A percentile compares a stretch with the other conserved stretches of the same genome.
phyloP scores from a whole-genome alignment of 2,329 filamentous ascomycete species.

The Phoma sp. region DNA sequence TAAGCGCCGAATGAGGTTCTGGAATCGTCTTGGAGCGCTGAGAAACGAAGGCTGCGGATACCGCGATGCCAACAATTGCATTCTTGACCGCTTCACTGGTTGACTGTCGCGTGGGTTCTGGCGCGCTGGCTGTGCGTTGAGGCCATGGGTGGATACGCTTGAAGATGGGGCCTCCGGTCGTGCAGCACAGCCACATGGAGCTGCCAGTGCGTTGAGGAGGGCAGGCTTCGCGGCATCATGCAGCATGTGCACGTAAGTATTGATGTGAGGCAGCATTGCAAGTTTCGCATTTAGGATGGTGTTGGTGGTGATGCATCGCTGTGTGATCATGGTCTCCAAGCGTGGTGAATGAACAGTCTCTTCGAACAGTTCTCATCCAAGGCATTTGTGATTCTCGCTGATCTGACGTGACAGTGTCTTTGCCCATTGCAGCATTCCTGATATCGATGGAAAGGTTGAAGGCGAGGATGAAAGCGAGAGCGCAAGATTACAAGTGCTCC shows the following conservation, averaged over 20 bases:
- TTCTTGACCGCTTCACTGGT: conserved; percentile 8
- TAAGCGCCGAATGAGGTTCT: conserved; percentile 10
- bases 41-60: conserved; percentile 11
- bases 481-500: conserved; percentile 18
- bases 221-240: neutral
- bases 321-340: neutral
- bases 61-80: conserved; percentile 9
- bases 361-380: neutral
- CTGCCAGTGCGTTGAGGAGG: neutral
- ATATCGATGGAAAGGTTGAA: neutral
- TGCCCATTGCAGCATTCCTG: neutral
- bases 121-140: neutral
- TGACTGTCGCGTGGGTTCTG: conserved; percentile 3
- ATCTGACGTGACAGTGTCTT: neutral
- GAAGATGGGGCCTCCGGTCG: neutral
- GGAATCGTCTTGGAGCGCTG: neutral
- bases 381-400: neutral
- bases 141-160: neutral
- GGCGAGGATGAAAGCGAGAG: neutral
- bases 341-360: neutral
- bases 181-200: neutral
- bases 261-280: neutral
- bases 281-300: neutral
- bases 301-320: neutral
- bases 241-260: neutral